phyloP scores from a whole-genome alignment of 169 alveolate species.

The Eimeria falciformis region DNA sequence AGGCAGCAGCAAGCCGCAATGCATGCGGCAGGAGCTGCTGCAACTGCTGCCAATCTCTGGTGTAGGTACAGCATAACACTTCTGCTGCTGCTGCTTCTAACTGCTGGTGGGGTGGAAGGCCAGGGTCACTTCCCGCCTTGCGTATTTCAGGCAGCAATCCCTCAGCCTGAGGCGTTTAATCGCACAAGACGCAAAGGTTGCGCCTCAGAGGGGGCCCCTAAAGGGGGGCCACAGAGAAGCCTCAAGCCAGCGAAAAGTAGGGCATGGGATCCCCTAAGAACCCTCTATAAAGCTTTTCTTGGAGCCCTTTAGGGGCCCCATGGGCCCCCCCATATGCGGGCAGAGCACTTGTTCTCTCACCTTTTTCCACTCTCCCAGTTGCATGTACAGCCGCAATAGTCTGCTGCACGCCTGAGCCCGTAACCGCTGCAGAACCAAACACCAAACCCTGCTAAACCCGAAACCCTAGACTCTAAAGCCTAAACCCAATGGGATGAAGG shows the following conservation, averaged over 20 bases:
- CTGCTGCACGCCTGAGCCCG: conserved; percentile 49
- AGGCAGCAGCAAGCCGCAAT: conserved; percentile 50
- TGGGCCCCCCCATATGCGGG: too few relatives aligned
- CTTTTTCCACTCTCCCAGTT: conserved; percentile 48
- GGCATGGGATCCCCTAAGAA: neutral
- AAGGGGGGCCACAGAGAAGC: neutral
- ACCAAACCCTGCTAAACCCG: neutral
- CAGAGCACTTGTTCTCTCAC: neutral
- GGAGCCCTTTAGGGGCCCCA: neutral
- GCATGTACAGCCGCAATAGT: conserved; percentile 42
- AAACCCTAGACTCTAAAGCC: neutral
- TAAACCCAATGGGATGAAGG: neutral
- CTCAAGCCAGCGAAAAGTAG: neutral
- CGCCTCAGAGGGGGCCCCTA: neutral
- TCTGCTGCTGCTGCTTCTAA: conserved; percentile 69
- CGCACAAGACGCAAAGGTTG: too few relatives aligned
- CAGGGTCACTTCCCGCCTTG: conserved; percentile 53
- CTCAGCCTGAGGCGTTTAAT: conserved; percentile 4
- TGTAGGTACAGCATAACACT: conserved; percentile 52
- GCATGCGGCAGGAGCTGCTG: conserved; percentile 66
- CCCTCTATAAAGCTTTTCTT: neutral
- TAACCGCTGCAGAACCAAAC: conserved; percentile 29
- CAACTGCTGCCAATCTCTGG: conserved; percentile 38
- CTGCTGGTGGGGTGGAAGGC: conserved; percentile 54
- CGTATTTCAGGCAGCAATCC: conserved; percentile 42